Evolutionary conservation across 352 stramenopile genomes (phyloP).

Genomic region (Globisporangium echinulatum): DNA sequence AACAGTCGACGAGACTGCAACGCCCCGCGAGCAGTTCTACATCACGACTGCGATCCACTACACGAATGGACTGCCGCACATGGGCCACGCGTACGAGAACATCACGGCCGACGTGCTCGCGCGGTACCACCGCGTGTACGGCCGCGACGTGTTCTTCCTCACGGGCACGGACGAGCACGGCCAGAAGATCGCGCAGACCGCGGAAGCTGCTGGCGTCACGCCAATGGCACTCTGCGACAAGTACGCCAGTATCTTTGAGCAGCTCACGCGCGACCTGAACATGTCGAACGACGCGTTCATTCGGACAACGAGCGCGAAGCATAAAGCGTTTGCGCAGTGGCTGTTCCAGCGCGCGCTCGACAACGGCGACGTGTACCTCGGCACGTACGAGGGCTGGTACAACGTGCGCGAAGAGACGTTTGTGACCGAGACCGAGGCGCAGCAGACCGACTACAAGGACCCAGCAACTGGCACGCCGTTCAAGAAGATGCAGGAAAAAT

Average conservation of each 20-base stretch:
- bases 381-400: conserved; percentile 98
- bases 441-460: conserved; percentile 95
- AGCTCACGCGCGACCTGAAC: conserved; percentile 81
- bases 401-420: conserved; percentile 98
- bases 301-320: conserved; percentile 92
- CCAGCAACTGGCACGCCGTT: conserved; percentile 88
- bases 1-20: conserved; percentile 28
- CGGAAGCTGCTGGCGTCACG: conserved; percentile 84
- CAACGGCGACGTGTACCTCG: conserved; percentile 96
- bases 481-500: conserved; percentile 97
- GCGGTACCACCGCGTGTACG: conserved; percentile 91
- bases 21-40: conserved; percentile 88
- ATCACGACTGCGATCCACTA: conserved; percentile 99
- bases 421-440: conserved; percentile 96
- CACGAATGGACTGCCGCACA: conserved; percentile 95
- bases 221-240: conserved; percentile 96
- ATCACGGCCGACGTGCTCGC: conserved; percentile 95
- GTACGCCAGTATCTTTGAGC: conserved; percentile 85
- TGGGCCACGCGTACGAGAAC: conserved; percentile 99
- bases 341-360: conserved; percentile 90
- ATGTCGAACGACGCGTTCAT: conserved; percentile 92
- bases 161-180: conserved; percentile 97
- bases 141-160: conserved; percentile 80
- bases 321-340: conserved; percentile 94
- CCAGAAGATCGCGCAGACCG: conserved; percentile 98